These are phyloP conservation scores for Candida verbasci DNA, from an alignment of 805 yeast genomes.

Conservation along the genomic window DNA sequence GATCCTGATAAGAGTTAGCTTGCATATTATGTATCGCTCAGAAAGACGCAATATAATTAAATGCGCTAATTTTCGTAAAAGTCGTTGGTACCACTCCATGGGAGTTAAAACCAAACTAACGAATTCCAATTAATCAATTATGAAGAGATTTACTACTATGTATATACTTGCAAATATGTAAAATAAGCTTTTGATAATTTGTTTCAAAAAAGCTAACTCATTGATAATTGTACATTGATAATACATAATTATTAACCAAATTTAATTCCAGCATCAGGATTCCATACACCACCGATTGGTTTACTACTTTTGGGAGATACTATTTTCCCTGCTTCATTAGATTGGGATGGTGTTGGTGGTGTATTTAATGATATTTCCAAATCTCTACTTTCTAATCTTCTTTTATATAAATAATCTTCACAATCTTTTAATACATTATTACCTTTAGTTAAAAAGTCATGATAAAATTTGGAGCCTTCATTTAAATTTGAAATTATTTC, in stretches of 20 bases:
- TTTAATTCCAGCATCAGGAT: conserved; percentile 14
- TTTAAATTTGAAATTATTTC: conserved; percentile 58
- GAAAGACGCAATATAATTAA: no score
- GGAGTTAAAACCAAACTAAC: no score
- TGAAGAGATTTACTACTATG: no score
- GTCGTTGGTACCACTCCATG: no score
- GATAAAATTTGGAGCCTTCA: conserved; percentile 71
- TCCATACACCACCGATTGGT: conserved; percentile 11
- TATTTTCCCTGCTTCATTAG: background rate
- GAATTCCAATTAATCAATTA: no score
- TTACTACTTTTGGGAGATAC: conserved; percentile 6
- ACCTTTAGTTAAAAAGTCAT: conserved; percentile 49
- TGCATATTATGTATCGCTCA: no score
- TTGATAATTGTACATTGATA: no score
- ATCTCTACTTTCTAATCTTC: conserved; percentile 52
- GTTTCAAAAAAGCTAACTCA: no score
- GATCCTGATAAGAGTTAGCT: no score
- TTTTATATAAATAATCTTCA: conserved; percentile 44
- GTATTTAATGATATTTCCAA: conserved; percentile 28
- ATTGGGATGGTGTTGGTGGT: background rate
- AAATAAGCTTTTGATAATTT: no score
- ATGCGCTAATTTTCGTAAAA: no score
- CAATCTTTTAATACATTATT: conserved; percentile 43
- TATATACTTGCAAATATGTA: no score
- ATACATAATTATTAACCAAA: conserved; percentile 12